Evolutionary conservation across 805 yeast genomes (phyloP).

Genomic region (Teunomyces kruisii): DNA sequence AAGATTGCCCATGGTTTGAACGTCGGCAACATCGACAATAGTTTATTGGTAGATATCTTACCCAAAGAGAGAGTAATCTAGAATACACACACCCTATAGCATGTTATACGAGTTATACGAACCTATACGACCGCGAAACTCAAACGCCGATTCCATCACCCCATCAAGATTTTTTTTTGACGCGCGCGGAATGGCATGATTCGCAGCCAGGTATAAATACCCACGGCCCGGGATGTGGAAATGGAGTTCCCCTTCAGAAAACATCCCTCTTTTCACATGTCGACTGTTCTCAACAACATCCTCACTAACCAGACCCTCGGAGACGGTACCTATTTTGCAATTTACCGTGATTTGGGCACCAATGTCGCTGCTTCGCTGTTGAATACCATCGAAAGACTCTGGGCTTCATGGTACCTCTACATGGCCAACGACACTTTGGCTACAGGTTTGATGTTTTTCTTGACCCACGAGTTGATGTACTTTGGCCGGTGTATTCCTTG

Average conservation of each 20-base stretch:
- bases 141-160: conserved; percentile 4
- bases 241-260: neutral
- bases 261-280: neutral
- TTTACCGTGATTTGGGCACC: neutral
- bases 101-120: conserved; percentile 4
- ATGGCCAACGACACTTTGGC: conserved; percentile 56
- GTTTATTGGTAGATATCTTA: conserved; percentile 58
- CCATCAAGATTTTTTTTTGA: conserved; percentile 1
- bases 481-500: conserved; percentile 62
- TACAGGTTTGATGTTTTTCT: conserved; percentile 55
- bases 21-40: conserved; percentile 45
- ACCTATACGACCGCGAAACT: conserved; percentile 2
- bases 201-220: conserved; percentile 5
- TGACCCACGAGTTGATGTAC: conserved; percentile 56
- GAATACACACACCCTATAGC: conserved; percentile 6
- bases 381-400: conserved; percentile 43
- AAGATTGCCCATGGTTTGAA: conserved; percentile 35
- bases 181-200: conserved; percentile 2
- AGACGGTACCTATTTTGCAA: neutral
- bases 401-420: conserved; percentile 58
- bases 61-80: conserved; percentile 64
- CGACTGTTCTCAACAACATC: conserved; percentile 3
- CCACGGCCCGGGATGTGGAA: neutral
- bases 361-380: conserved; percentile 15
- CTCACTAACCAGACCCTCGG: neutral